Evolutionary conservation across 345 rosid species (phyloP).

Genomic region (Excoecaria agallocha): DNA sequence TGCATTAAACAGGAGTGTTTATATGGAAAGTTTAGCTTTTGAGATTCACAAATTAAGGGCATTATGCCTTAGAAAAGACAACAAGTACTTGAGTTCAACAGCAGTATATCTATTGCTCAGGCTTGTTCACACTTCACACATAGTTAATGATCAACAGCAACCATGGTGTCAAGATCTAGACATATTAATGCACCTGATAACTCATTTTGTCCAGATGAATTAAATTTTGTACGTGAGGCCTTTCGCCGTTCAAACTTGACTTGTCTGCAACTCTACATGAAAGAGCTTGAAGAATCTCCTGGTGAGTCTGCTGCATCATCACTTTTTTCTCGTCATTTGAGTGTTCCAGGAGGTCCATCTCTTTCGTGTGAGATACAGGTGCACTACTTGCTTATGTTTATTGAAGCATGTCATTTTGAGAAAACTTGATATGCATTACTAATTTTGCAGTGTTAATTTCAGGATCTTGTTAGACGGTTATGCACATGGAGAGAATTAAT

Average conservation of each 20-base stretch:
- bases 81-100: background rate
- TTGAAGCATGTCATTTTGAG: conserved; percentile 2
- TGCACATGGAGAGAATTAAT: conserved; percentile 95
- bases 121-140: background rate
- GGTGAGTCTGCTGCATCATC: conserved; percentile 85
- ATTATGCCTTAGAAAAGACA: background rate
- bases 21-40: background rate
- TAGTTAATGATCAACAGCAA: conserved; percentile 7
- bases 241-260: conserved; percentile 79
- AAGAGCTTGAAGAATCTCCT: conserved; percentile 75
- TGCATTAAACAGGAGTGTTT: background rate
- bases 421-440: background rate
- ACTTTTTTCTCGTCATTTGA: conserved; percentile 59
- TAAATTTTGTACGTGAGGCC: conserved; percentile 75
- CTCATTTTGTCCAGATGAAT: conserved; percentile 61
- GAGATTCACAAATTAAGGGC: background rate
- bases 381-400: conserved; percentile 5
- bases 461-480: conserved; percentile 72
- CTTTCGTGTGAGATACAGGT: conserved; percentile 59
- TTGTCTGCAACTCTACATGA: conserved; percentile 70
- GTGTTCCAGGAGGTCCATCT: conserved; percentile 49
- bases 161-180: conserved; percentile 41
- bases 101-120: background rate
- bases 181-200: conserved; percentile 55
- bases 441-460: conserved; percentile 28